These are phyloP conservation scores for Ceratobasidium sp. DNA, from an alignment of 1,284 basidiomycete genomes.

Conservation along the genomic window DNA sequence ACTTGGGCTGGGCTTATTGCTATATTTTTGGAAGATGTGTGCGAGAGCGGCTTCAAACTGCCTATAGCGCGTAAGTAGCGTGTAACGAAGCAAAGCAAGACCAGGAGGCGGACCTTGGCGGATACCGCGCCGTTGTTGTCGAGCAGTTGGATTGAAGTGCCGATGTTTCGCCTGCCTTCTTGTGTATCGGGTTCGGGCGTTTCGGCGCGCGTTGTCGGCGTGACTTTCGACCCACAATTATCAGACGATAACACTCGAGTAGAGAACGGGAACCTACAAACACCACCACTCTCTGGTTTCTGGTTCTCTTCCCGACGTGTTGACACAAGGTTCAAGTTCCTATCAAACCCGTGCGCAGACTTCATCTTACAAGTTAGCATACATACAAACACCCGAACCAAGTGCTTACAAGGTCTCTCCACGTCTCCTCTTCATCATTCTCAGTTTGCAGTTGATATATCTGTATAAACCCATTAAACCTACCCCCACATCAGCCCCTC, in stretches of 20 bases:
- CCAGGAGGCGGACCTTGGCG: slow-evolving; percentile 42
- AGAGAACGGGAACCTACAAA: slow-evolving; percentile 22
- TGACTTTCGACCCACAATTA: not conserved
- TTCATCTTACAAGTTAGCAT: slow-evolving; percentile 48
- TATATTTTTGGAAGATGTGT: slow-evolving; percentile 77
- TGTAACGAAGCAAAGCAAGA: not conserved
- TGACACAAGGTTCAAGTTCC: slow-evolving; percentile 64
- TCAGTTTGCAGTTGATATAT: slow-evolving; percentile 81
- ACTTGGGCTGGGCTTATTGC: slow-evolving; percentile 48
- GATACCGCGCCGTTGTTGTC: slow-evolving; percentile 58
- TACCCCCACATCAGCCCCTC: slow-evolving; percentile 48
- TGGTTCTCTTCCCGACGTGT: slow-evolving; percentile 58
- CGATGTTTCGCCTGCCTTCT: slow-evolving; percentile 63
- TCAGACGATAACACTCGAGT: not conserved
- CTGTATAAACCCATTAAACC: slow-evolving; percentile 77
- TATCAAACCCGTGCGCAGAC: slow-evolving; percentile 77
- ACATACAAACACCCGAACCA: not conserved
- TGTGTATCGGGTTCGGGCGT: slow-evolving; percentile 66
- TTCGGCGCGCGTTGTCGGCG: slow-evolving; percentile 57
- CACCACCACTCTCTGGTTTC: slow-evolving; percentile 13
- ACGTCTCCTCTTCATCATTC: slow-evolving; percentile 81
- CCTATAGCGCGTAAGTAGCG: slow-evolving; percentile 17
- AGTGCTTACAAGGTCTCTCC: slow-evolving; percentile 70
- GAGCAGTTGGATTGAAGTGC: slow-evolving; percentile 48
- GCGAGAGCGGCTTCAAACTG: slow-evolving; percentile 69